Evolutionary conservation across 495 filamentous ascomycete genomes (phyloP), one percentile per base, ranked within the genome.

Genomic region (Penicillium mononematosum): DNA sequence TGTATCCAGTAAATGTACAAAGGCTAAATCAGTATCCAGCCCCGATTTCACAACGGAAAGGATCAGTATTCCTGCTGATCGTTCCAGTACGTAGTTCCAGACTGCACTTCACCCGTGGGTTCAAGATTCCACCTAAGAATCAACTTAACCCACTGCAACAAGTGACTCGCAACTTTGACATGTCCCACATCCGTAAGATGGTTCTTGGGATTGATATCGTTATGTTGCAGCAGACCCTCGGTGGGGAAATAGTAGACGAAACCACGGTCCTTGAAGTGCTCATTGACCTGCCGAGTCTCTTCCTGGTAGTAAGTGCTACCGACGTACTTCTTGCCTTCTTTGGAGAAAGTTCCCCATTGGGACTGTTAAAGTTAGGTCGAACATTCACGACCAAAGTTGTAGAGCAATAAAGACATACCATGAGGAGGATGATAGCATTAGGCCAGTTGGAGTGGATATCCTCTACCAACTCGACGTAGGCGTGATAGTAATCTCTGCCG

Each of bases 211-310:
- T 74, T 81, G 51, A 87, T 85, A 61, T 88, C 86, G 54, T 88
- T 88, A 59, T 89, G 85, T 62, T 88, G 84, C 58, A 89, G 56
- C 31, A 88, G 83, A 3, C 85, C 86, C 16, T 75, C 81, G 3
- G 84, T 88, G 64, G 86, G 82, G 67, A 88, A 88, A 60, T 85
- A 85, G 69, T 87, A 81, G 27, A 89, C 84, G 52, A 85, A 88
- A 0, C 80, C 75, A 38, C 74, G 65, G 47, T 70, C 66, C 38
- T 81, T 81, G 76, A 85, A 86, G 66, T 79, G 80, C 46, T 81
- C 58, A 53, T 82, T 78, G 58, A 87, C 78, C 3, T 77, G 54
- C 46, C 76, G 64, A 20, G 86, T 79, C 49, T 86, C 82, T 27
- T 82, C 58, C 4, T 81, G 78, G 44, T 80, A 80, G 10, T 75